These are phyloP conservation scores for Russula earlei DNA, from an alignment of 768 basidiomycete species.

Conservation along the genomic window DNA sequence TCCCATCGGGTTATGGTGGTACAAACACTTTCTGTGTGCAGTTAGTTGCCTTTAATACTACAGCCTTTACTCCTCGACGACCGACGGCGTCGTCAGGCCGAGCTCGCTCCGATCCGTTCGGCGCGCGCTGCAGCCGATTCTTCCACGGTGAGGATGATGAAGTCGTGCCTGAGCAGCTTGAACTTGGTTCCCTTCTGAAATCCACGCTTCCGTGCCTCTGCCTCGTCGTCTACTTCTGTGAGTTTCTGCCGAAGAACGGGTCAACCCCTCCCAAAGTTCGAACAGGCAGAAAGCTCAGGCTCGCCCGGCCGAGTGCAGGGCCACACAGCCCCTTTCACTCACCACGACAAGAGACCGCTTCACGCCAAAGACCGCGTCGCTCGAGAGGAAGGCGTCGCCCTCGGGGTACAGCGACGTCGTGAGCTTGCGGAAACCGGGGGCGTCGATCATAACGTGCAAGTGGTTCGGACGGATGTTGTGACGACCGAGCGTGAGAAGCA, in stretches of 20 bases:
- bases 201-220: slow-evolving; percentile 46
- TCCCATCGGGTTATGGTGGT: background rate
- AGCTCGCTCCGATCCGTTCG: slow-evolving; percentile 1
- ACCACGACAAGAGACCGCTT: slow-evolving; percentile 72
- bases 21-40: background rate
- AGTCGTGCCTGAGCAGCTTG: slow-evolving; percentile 39
- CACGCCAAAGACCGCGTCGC: slow-evolving; percentile 77
- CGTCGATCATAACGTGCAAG: slow-evolving; percentile 63
- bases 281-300: too few species aligned
- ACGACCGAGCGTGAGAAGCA: slow-evolving; percentile 47
- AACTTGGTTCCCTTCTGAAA: slow-evolving; percentile 39
- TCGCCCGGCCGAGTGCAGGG: too few species aligned
- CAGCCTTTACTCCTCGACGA: background rate
- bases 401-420: slow-evolving; percentile 68
- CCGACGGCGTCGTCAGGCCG: background rate
- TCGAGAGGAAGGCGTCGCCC: slow-evolving; percentile 54
- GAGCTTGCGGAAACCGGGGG: slow-evolving; percentile 64
- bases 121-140: slow-evolving; percentile 30
- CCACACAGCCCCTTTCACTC: slow-evolving; percentile 28
- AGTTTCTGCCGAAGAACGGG: slow-evolving; percentile 29
- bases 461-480: slow-evolving; percentile 78
- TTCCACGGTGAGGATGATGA: slow-evolving; percentile 36
- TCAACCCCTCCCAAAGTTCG: too few species aligned
- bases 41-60: too few species aligned
- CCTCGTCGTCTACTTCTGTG: slow-evolving; percentile 43